Base-by-base conservation (phyloP, 495 filamentous ascomycete genomes). In the Penicillium canescens region DNA sequence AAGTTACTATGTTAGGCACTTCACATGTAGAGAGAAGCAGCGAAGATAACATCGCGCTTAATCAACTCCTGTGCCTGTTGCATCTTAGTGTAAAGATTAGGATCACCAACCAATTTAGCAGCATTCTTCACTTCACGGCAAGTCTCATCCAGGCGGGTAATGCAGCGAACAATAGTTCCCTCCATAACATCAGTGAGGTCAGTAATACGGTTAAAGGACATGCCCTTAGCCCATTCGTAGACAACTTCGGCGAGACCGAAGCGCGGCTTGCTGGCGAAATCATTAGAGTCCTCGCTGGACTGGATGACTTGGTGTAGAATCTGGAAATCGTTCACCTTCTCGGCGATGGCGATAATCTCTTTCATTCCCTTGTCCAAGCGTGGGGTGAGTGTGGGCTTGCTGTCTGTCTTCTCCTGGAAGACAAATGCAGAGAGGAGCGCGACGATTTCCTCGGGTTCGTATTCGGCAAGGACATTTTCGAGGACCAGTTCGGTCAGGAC, bases 71-170 rank as follows among this genome's bases (percentile, higher is more conserved):
- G 94, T 48, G 92, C 93, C 34, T 82, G 82, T 74, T 92, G 84
- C 94, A 98, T 98, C 83, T 98, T 98, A 49, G 85, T 81, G 66
- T 95, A 96, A 51, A 98, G 77, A 42, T 83, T 85, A 4, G 94
- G 94, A 66, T 98, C 94, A n/a, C 94, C 94, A 57, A 98, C 92
- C 57, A 98, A 88, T 61, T 95, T 81, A 16, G 94, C 94, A 28
- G 95, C 90, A 67, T 96, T 97, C 79, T 96, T 98, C 44, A 96
- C 94, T 74, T 98, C 94, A 49, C 94, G 79, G 67, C 94, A 98
- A 6, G 91, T 95, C 82, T 98, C 94, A 60, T 98, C 94, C 42
- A 98, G 74, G 31, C 94, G 77, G 20, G 89, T 92, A 52, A 98
- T 96, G 10, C 91, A 91, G 24, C 94, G 76, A 18, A 98, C 95